Percentiles rank a stretch among this genome's conserved stretches.
Evolutionary conservation across 1,284 basidiomycete species (phyloP).

Genomic region (Ustilago bromivora): DNA sequence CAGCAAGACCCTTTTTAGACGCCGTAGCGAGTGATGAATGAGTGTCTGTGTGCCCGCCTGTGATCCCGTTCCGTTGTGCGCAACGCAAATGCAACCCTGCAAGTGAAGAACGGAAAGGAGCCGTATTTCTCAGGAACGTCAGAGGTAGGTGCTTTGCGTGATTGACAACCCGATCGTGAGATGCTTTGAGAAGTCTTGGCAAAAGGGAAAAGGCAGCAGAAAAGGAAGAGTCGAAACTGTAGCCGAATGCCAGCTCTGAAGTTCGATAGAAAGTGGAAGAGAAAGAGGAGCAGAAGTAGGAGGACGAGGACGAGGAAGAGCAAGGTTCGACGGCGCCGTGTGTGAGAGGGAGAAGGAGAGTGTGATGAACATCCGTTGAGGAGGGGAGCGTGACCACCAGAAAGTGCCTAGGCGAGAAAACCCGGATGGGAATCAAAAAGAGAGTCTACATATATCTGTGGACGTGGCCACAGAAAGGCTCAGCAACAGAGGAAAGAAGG

Average conservation of each 20-base stretch:
- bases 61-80: slow-evolving; percentile 6
- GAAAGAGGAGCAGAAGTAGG: no score
- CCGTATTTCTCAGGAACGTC: background rate
- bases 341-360: background rate
- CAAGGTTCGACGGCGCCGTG: background rate
- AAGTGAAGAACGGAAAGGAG: background rate
- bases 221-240: background rate
- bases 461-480: background rate
- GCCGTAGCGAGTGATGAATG: background rate
- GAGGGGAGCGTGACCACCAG: background rate
- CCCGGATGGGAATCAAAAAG: slow-evolving; percentile 3
- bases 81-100: background rate
- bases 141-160: background rate
- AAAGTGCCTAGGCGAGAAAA: background rate
- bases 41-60: slow-evolving; percentile 11
- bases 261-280: no score
- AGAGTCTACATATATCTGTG: background rate
- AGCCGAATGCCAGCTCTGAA: background rate
- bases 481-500: background rate
- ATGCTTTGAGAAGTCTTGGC: slow-evolving; percentile 4
- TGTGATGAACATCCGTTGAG: background rate
- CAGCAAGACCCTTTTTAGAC: slow-evolving; percentile 13
- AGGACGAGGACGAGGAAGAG: no score
- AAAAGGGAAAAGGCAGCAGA: background rate
- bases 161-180: slow-evolving; percentile 5